A percentile compares a stretch with the other conserved stretches of the same genome.
Conservation (phyloP, 1,284 basidiomycete species). For the Malassezia yamatoensis region DNA sequence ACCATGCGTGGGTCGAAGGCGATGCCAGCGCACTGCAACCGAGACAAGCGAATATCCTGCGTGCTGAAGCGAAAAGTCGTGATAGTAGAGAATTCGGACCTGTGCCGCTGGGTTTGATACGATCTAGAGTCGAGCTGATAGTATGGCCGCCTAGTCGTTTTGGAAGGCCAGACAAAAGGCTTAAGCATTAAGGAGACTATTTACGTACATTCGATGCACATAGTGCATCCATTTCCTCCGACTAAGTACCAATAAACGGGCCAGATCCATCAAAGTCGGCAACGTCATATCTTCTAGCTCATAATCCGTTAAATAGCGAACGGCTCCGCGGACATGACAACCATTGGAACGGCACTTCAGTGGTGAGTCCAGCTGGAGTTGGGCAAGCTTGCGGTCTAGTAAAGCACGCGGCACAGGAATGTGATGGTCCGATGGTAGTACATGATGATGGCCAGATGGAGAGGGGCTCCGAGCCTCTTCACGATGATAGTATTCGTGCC, state of each 20-base stretch:
- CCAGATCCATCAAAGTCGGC: slow-evolving; percentile 64
- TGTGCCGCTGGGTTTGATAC: slow-evolving; percentile 51
- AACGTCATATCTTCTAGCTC: slow-evolving; percentile 66
- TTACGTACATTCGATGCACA: slow-evolving; percentile 58
- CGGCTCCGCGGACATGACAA: neutral
- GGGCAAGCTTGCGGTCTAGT: slow-evolving; percentile 52
- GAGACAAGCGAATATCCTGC: neutral
- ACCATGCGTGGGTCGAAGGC: slow-evolving; percentile 54
- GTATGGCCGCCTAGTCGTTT: slow-evolving; percentile 49
- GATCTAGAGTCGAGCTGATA: slow-evolving; percentile 49
- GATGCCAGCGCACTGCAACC: slow-evolving; percentile 49
- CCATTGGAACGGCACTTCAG: slow-evolving; percentile 49
- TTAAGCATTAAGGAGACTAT: slow-evolving; percentile 3
- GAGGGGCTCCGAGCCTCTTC: neutral
- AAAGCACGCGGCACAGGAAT: slow-evolving; percentile 56
- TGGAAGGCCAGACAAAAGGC: slow-evolving; percentile 22
- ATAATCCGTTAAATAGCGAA: slow-evolving; percentile 56
- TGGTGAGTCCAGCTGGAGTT: slow-evolving; percentile 6
- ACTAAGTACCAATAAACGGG: slow-evolving; percentile 56
- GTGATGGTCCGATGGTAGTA: slow-evolving; percentile 10
- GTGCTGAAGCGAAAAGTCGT: slow-evolving; percentile 13
- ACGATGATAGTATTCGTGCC: slow-evolving; percentile 25
- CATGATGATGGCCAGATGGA: neutral
- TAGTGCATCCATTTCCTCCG: slow-evolving; percentile 61
- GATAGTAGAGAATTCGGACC: slow-evolving; percentile 26